Base-by-base conservation (phyloP, 2,329 filamentous ascomycete genomes). In the Ophioceras dolichostomum region DNA sequence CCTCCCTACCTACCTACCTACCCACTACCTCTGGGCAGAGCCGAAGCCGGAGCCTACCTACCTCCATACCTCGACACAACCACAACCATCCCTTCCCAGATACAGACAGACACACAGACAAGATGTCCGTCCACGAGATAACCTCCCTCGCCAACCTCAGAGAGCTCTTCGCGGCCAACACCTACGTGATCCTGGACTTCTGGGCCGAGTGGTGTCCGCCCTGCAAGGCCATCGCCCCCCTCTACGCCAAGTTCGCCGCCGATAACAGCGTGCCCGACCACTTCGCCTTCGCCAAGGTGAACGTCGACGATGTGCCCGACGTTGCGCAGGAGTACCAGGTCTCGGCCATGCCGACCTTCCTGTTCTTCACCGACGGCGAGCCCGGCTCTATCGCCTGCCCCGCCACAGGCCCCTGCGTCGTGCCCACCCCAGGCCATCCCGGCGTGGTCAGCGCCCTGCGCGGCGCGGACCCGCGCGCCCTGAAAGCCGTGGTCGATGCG, bases 131-230 rank as follows among this genome's bases (percentile, higher is more conserved):
- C 46, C 47, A 56, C 41, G 56, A 64, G 47, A 59, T 71, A 51
- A 56, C 50, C 40, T 53, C 59, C 34, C 56, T 58, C 45, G 49
- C 57, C 36, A 59, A 73, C 46, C 71, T 75, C 48, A 53, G 69
- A 42, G 47, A 55, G 27, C 67, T 76, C 43, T 50, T 73, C 48
- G 46, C 55, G 13, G 54, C 53, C 9, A 69, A 60, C 34, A 65
- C 60, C 33, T 70, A 66, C 55, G 68, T 75, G 44, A 62, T 66
- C 42, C 56, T 71, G 44, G 70, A 77, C 52, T 74, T 76, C 57
- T 68, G 61, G 56, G 72, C 73, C 41, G 59, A 66, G 49, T 77
- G 73, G 73, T 77, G 73, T 56, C 64, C 62, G 28, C 73, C 73
- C 20, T 77, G 73, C 68, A 73, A 71, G 56, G 58, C 60, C 47